Conservation (phyloP, 192 early-diverging fungal species). For the Linnemannia schmuckeri region DNA sequence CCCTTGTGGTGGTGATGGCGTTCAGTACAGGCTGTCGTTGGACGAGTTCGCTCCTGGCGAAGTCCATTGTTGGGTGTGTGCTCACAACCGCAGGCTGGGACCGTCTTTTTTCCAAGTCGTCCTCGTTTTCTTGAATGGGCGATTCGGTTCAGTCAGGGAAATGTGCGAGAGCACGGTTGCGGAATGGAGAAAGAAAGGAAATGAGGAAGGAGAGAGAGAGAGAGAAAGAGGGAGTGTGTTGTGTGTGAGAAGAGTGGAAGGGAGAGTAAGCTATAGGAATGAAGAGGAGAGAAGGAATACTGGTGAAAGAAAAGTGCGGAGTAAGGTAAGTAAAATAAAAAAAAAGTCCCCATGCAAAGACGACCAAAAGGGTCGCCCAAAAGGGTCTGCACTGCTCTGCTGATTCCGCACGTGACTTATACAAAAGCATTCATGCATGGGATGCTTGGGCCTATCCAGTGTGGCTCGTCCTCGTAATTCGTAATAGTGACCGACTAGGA, state of each 20-base stretch:
- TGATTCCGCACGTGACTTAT: not conserved
- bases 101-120: conserved; percentile 18
- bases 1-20: not conserved
- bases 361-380: not conserved
- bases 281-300: not conserved
- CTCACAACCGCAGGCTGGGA: conserved; percentile 14
- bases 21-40: not conserved
- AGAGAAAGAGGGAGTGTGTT: not conserved
- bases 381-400: not conserved
- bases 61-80: conserved; percentile 9
- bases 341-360: not conserved
- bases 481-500: too few species aligned
- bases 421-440: not conserved
- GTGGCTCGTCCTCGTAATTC: too few species aligned
- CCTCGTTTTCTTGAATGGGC: not conserved
- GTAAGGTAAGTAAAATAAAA: not conserved
- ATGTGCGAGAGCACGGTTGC: too few species aligned
- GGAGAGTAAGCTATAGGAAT: not conserved
- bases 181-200: too few species aligned
- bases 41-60: conserved; percentile 1
- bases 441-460: too few species aligned
- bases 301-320: too few species aligned
- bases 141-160: not conserved
- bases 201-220: not conserved
- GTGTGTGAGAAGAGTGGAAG: not conserved